phyloP scores from a whole-genome alignment of 805 yeast species.

The Pichia gijzeniarum region DNA sequence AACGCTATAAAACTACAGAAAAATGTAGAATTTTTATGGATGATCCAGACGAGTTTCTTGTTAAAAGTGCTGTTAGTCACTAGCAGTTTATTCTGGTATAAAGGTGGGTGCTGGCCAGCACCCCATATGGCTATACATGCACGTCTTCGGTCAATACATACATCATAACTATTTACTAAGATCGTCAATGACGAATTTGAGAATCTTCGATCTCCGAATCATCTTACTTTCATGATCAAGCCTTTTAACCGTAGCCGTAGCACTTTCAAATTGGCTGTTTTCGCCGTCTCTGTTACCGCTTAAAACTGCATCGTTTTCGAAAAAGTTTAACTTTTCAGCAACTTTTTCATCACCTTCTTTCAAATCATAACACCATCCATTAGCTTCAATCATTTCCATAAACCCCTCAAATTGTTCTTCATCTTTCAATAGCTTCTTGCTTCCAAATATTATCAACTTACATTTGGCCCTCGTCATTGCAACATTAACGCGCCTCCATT shows the following conservation, averaged over 20 bases:
- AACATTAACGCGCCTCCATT: slow-evolving; percentile 90
- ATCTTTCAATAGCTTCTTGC: slow-evolving; percentile 51
- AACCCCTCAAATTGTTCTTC: slow-evolving; percentile 52
- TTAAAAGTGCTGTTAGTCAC: no score
- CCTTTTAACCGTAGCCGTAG: background rate
- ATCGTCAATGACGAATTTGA: slow-evolving; percentile 9
- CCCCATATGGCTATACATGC: no score
- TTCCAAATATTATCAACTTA: slow-evolving; percentile 80
- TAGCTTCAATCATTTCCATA: slow-evolving; percentile 46
- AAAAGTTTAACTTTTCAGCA: slow-evolving; percentile 2
- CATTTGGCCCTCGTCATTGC: slow-evolving; percentile 87
- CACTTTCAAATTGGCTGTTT: background rate
- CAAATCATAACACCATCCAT: slow-evolving; percentile 59
- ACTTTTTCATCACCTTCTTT: slow-evolving; percentile 37
- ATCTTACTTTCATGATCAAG: slow-evolving; percentile 4
- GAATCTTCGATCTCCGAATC: slow-evolving; percentile 4
- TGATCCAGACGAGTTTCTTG: no score
- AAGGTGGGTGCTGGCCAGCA: no score
- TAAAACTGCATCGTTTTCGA: background rate
- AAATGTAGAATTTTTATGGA: no score
- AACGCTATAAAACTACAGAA: no score
- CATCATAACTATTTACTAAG: background rate
- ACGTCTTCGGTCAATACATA: no score
- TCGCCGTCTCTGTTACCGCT: background rate
- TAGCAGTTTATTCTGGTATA: no score